These are phyloP conservation scores for Phyllosticta citriasiana DNA, from an alignment of 2,329 filamentous ascomycete species.

Conservation along the genomic window DNA sequence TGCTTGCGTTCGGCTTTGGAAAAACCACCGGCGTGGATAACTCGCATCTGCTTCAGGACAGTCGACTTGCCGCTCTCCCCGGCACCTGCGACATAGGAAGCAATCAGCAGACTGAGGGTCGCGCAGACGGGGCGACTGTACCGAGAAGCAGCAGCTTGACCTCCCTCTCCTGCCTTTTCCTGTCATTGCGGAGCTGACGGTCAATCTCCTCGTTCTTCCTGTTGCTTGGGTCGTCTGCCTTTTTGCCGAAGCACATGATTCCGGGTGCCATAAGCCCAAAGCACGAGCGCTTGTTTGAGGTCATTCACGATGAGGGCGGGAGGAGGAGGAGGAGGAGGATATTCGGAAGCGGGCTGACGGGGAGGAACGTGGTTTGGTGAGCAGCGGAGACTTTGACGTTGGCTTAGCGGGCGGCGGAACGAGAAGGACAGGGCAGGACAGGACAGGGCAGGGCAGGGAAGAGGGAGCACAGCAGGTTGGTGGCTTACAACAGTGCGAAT, in stretches of 20 bases:
- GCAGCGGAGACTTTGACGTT: neutral
- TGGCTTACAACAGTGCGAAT: neutral
- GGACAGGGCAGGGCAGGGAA: neutral
- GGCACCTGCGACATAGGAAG: slow-evolving; percentile 58
- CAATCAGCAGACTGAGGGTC: neutral
- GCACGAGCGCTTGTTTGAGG: neutral
- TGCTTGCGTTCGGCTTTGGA: slow-evolving; percentile 81
- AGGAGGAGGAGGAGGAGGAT: neutral
- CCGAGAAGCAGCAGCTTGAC: slow-evolving; percentile 91
- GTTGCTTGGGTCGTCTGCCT: slow-evolving; percentile 37
- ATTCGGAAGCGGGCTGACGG: neutral
- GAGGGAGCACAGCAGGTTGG: neutral
- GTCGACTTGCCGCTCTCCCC: slow-evolving; percentile 95
- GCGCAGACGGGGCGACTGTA: slow-evolving; percentile 36
- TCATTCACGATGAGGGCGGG: neutral
- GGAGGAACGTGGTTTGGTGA: neutral
- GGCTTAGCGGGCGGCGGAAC: neutral
- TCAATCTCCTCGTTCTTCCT: slow-evolving; percentile 64
- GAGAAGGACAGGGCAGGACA: neutral
- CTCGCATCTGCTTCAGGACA: slow-evolving; percentile 96
- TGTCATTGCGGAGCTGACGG: slow-evolving; percentile 72
- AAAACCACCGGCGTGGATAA: slow-evolving; percentile 92
- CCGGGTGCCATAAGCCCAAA: slow-evolving; percentile 13
- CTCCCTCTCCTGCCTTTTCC: slow-evolving; percentile 75
- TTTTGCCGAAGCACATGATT: slow-evolving; percentile 44